Percentiles rank a stretch among this genome's conserved stretches.
These are phyloP conservation scores for Ogataea hybrid DNA, from an alignment of 1,139 yeast species.

Conservation along the genomic window DNA sequence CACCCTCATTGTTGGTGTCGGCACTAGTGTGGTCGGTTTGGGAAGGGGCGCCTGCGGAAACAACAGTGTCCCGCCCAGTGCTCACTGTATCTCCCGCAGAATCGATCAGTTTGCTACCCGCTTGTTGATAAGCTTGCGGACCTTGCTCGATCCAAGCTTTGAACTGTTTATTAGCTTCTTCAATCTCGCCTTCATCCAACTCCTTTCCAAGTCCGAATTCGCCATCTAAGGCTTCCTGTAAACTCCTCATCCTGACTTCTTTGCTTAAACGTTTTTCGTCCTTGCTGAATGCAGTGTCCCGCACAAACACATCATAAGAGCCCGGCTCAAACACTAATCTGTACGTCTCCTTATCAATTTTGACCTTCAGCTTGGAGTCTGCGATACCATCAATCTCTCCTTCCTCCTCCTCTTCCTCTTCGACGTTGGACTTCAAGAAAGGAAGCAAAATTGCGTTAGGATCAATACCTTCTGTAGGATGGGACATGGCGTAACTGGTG, in stretches of 20 bases:
- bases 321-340: slow-evolving; percentile 76
- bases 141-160: slow-evolving; percentile 34
- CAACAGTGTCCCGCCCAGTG: slow-evolving; percentile 14
- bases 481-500: slow-evolving; percentile 89
- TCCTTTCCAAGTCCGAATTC: slow-evolving; percentile 35
- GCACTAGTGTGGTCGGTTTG: slow-evolving; percentile 14
- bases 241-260: slow-evolving; percentile 18
- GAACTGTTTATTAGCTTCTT: slow-evolving; percentile 31
- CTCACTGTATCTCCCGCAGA: slow-evolving; percentile 10
- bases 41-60: slow-evolving; percentile 13
- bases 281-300: slow-evolving; percentile 43
- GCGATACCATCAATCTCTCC: slow-evolving; percentile 69
- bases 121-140: slow-evolving; percentile 24
- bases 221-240: slow-evolving; percentile 33
- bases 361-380: slow-evolving; percentile 73
- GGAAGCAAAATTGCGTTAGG: slow-evolving; percentile 74
- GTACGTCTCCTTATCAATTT: slow-evolving; percentile 77
- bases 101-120: slow-evolving; percentile 24
- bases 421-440: slow-evolving; percentile 62
- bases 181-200: slow-evolving; percentile 24
- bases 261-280: slow-evolving; percentile 16
- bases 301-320: slow-evolving; percentile 78
- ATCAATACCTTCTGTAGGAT: slow-evolving; percentile 97
- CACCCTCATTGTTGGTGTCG: slow-evolving; percentile 5
- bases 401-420: slow-evolving; percentile 45